A percentile compares a stretch with the other conserved stretches of the same genome.
phyloP scores from a whole-genome alignment of 352 stramenopile species.

The Phytopythium vexans region DNA sequence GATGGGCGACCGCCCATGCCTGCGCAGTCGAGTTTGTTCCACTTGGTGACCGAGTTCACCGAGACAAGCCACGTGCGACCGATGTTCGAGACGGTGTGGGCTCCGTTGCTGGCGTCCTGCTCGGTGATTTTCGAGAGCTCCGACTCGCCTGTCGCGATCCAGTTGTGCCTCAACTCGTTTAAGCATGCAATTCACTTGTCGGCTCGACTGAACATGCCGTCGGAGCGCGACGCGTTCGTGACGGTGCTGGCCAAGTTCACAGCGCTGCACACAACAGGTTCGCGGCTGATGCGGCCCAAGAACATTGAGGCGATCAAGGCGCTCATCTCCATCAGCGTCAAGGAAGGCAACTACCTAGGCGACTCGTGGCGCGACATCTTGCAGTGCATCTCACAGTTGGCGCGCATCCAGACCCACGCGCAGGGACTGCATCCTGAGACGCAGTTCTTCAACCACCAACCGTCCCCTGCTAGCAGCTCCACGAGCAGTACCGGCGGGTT shows the following conservation, averaged over 20 bases:
- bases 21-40: constrained; percentile 39
- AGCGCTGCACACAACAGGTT: constrained; percentile 90
- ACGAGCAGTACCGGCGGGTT: constrained; percentile 13
- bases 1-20: neutral
- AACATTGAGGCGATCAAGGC: constrained; percentile 98
- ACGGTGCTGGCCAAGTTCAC: constrained; percentile 97
- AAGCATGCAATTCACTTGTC: constrained; percentile 93
- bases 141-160: constrained; percentile 90
- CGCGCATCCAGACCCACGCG: constrained; percentile 95
- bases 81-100: constrained; percentile 99
- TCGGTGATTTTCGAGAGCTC: constrained; percentile 96
- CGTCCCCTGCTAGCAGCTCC: constrained; percentile 25
- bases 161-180: constrained; percentile 94
- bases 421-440: constrained; percentile 81
- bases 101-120: constrained; percentile 94
- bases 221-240: constrained; percentile 95
- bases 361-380: constrained; percentile 97
- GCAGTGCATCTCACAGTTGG: constrained; percentile 96
- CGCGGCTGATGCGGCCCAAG: constrained; percentile 94
- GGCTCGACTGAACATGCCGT: constrained; percentile 83
- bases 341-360: constrained; percentile 96
- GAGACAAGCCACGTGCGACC: constrained; percentile 85
- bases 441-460: constrained; percentile 80
- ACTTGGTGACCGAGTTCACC: constrained; percentile 57
- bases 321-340: constrained; percentile 95